These are phyloP conservation scores for Passiflora organensis DNA, from an alignment of 345 rosid species.

Conservation along the genomic window DNA sequence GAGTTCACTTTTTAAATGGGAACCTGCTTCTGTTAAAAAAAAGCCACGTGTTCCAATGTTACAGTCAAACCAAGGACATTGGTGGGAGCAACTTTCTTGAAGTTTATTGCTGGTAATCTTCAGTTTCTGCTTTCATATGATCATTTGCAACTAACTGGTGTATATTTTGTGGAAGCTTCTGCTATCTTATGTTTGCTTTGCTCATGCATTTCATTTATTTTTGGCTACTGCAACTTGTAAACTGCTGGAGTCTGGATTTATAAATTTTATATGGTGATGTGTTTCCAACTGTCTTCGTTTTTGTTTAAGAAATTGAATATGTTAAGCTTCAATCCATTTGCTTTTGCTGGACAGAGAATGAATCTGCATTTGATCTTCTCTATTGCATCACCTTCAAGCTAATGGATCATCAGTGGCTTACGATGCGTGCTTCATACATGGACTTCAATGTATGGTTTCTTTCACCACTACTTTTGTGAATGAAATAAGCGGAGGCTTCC, in stretches of 20 bases:
- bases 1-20: not conserved
- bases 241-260: too few species aligned
- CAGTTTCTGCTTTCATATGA: too few species aligned
- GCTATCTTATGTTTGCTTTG: not conserved
- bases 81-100: conserved; percentile 82
- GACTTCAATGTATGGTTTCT: conserved; percentile 74
- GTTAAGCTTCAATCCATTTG: not conserved
- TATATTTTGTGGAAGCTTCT: not conserved
- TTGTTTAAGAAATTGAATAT: too few species aligned
- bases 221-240: too few species aligned
- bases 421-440: conserved; percentile 96
- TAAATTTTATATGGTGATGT: too few species aligned
- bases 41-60: conserved; percentile 13
- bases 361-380: conserved; percentile 87
- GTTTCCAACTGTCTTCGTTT: not conserved
- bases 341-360: conserved; percentile 52
- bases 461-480: conserved; percentile 7
- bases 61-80: conserved; percentile 85
- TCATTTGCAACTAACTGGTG: too few species aligned
- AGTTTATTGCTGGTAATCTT: conserved; percentile 72
- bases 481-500: not conserved
- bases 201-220: not conserved
- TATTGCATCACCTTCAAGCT: conserved; percentile 97
- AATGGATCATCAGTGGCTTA: conserved; percentile 94
- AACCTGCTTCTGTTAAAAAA: not conserved